A percentile compares a stretch with the other conserved stretches of the same genome.
phyloP scores from a whole-genome alignment of 768 basidiomycete genomes.

The Lactarius tabidus region DNA sequence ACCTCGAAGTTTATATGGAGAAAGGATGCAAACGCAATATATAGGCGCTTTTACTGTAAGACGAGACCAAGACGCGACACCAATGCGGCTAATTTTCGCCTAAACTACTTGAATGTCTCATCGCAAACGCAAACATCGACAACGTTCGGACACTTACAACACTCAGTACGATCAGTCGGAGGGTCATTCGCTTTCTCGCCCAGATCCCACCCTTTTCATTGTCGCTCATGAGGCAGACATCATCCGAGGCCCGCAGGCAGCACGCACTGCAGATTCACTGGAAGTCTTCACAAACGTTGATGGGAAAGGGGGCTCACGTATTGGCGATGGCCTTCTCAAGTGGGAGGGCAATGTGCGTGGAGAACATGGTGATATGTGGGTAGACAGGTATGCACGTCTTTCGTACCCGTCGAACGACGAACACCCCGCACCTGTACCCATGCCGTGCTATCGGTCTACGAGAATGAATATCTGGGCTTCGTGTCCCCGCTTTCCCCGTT shows the following conservation, averaged over 20 bases:
- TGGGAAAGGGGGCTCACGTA: slow-evolving; percentile 22
- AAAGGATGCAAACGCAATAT: no score
- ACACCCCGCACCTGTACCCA: background rate
- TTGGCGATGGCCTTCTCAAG: slow-evolving; percentile 36
- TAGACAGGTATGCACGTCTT: slow-evolving; percentile 70
- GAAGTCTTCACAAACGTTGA: slow-evolving; percentile 30
- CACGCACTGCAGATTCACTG: slow-evolving; percentile 36
- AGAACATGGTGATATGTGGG: slow-evolving; percentile 48
- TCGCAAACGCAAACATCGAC: slow-evolving; percentile 27
- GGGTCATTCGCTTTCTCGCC: background rate
- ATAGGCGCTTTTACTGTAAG: background rate
- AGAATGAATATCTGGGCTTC: background rate
- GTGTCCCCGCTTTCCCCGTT: background rate
- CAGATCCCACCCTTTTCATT: slow-evolving; percentile 35
- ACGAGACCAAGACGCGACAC: background rate
- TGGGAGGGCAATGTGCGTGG: slow-evolving; percentile 12
- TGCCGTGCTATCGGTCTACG: background rate
- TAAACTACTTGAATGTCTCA: slow-evolving; percentile 12
- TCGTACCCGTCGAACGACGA: slow-evolving; percentile 21
- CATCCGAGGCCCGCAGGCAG: slow-evolving; percentile 47
- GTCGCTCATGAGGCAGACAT: slow-evolving; percentile 79
- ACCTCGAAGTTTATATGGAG: no score
- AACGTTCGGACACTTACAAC: slow-evolving; percentile 2
- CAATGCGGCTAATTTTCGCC: background rate
- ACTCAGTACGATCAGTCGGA: slow-evolving; percentile 2